These are phyloP conservation scores for Phytophthora syringae DNA, from an alignment of 352 stramenopile genomes.

Conservation along the genomic window DNA sequence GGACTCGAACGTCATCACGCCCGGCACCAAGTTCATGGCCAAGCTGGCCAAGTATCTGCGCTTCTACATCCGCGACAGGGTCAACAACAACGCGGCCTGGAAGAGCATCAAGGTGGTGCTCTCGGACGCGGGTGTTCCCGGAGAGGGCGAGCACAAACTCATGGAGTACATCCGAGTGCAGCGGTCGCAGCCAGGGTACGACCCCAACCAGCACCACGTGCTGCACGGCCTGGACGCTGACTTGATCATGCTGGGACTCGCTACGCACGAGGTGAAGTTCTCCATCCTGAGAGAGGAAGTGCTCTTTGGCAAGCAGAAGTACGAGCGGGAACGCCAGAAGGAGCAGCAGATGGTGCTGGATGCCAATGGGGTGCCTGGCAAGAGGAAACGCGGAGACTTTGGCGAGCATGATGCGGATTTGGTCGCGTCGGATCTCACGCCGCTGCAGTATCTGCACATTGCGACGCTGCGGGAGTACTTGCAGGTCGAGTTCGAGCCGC, in stretches of 20 bases:
- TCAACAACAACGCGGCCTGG: constrained; percentile 95
- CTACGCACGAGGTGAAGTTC: constrained; percentile 99
- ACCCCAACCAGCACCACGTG: constrained; percentile 98
- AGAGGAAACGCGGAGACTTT: constrained; percentile 84
- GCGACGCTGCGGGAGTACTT: constrained; percentile 95
- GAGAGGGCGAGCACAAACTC: constrained; percentile 99
- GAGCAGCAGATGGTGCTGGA: constrained; percentile 71
- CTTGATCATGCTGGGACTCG: constrained; percentile 99
- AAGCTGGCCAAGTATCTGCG: constrained; percentile 92
- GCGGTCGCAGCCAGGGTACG: constrained; percentile 94
- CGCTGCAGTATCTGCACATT: constrained; percentile 94
- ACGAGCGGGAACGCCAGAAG: constrained; percentile 73
- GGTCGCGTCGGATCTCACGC: constrained; percentile 90
- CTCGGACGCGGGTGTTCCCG: constrained; percentile 95
- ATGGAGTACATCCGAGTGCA: constrained; percentile 98
- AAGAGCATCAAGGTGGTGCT: constrained; percentile 96
- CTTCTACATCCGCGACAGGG: constrained; percentile 94
- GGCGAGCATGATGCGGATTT: constrained; percentile 80
- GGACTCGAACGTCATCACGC: constrained; percentile 99
- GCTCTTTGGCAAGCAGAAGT: constrained; percentile 87
- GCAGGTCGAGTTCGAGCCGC: constrained; percentile 92
- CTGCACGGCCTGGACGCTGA: constrained; percentile 99
- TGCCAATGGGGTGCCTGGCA: constrained; percentile 75
- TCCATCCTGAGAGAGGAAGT: constrained; percentile 98
- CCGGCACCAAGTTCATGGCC: constrained; percentile 98